Base-by-base conservation (phyloP, 179 eudicot genomes). In the Sideroxylon spinosum region DNA sequence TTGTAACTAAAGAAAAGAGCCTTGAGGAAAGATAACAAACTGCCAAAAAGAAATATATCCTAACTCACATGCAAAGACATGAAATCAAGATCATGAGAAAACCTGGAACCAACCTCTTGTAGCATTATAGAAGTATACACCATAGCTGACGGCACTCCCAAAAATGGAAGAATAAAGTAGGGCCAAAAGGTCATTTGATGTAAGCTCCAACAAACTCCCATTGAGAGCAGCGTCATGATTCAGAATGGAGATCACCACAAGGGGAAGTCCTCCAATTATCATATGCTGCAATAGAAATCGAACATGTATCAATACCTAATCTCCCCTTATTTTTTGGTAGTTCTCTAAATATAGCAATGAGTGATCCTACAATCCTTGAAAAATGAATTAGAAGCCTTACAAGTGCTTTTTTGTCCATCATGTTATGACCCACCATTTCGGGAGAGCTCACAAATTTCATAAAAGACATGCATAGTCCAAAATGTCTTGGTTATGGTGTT, bases 131-230 rank as follows among this genome's bases (percentile, higher is more conserved):
- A 92, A 95, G 89, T 86, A 95, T 73, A 95, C 90, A 79, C 99
- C 99, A 80, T 95, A 95, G 87, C 99, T 95, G 81, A 91, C 60
- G 53, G 99, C 99, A 81, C 99, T 92, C 59, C 99, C 99, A 56
- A 95, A 95, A 69, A 95, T 80, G 65, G 98, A 95, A 66, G 98
- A 91, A 80, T 95, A 95, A 25, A 95, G 83, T 20, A 95, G 90
- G 2, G 98, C 91, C 65, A 90, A 86, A 74, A 88, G 63, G 82
- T 93, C 99, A 82, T 60, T 87, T 48, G 86, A 48, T 65, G 95
- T 84, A 48, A 95, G 94, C 82, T 90, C 89, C 48, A 61, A 79
- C 37, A 92, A 82, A 79, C 85, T 81, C 62, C 98, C 97, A 81
- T 62, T 85, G 81, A 92, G 72, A 26, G 81, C 90, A 77, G 97